Base-by-base conservation (phyloP, 2,329 filamentous ascomycete species). In the Diaporthe helianthi region DNA sequence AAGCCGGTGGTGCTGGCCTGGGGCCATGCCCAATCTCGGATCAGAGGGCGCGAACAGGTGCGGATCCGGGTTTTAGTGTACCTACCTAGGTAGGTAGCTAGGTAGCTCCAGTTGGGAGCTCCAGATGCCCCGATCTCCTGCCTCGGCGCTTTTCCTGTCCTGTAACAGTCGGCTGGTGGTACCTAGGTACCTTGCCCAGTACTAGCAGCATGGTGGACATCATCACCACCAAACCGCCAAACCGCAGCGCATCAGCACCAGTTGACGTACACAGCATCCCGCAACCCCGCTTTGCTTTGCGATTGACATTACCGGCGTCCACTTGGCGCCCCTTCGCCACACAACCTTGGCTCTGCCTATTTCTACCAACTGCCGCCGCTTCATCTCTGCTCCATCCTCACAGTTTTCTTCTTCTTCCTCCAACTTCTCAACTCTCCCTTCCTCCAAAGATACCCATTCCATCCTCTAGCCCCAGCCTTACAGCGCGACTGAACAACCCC, bases 1-100 rank as follows among this genome's bases (percentile, higher is more conserved):
- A 44, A 19, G 54, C 53, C 19, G 53, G 33, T 41, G 33, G 33
- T 58, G 54, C n/a, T n/a, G n/a, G n/a, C n/a, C n/a, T n/a, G n/a
- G n/a, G n/a, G 54, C 36, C 26, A 38, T 41, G 22, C 36, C 36
- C 54, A 44, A 44, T 58, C 22, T 58, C 54, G 54, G 54, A 58
- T 61, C 26, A 31, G n/a, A 65, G 47, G 47, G 33, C 63, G 63
- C 49, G 63, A 53, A 15, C 13, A 24, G 12, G 26, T 49, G 69
- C 69, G 69, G 69, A 71, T 68, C 69, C 69, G 69, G 58, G 58
- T 41, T 33, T 53, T 69, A 68, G n/a, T n/a, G n/a, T n/a, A n/a
- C n/a, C n/a, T n/a, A n/a, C n/a, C n/a, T n/a, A n/a, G n/a, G n/a
- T n/a, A n/a, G n/a, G n/a, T n/a, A n/a, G n/a, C n/a, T n/a, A n/a